Conservation (phyloP, 2,329 filamentous ascomycete species). For the Furcasterigmium sp. region DNA sequence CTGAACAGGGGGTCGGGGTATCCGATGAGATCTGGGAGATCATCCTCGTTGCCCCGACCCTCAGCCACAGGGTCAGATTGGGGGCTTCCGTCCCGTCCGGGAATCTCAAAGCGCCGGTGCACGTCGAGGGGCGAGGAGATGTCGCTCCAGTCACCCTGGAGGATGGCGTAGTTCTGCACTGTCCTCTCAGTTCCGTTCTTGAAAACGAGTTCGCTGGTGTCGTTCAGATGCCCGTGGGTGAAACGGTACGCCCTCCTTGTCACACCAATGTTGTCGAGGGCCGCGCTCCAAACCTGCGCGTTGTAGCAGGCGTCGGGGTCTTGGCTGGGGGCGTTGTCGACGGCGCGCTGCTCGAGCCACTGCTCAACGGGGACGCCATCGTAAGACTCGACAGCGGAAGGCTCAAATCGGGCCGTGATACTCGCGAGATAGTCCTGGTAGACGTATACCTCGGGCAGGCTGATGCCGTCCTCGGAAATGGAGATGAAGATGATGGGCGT, state of each 20-base stretch:
- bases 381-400: constrained; percentile 5
- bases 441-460: constrained; percentile 9
- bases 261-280: constrained; percentile 4
- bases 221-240: constrained; percentile 4
- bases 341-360: constrained; percentile 9
- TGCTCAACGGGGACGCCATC: constrained; percentile 4
- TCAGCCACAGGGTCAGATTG: neutral
- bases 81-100: neutral
- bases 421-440: constrained; percentile 9
- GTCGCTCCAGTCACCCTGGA: constrained; percentile 7
- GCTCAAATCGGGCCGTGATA: constrained; percentile 1
- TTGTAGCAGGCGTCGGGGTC: constrained; percentile 14
- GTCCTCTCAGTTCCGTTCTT: constrained; percentile 7
- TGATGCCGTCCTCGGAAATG: constrained; percentile 11
- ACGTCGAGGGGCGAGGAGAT: constrained; percentile 7
- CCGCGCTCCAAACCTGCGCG: constrained; percentile 6
- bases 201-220: constrained; percentile 10
- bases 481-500: constrained; percentile 10
- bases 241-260: neutral
- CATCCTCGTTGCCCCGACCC: too few species aligned
- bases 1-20: constrained; percentile 8
- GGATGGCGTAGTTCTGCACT: constrained; percentile 6
- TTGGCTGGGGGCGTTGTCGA: constrained; percentile 10
- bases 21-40: neutral
- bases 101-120: constrained; percentile 9